A percentile compares a stretch with the other conserved stretches of the same genome.
Evolutionary conservation across 2,329 filamentous ascomycete genomes (phyloP).

Genomic region (Microdochium trichocladiopsis): DNA sequence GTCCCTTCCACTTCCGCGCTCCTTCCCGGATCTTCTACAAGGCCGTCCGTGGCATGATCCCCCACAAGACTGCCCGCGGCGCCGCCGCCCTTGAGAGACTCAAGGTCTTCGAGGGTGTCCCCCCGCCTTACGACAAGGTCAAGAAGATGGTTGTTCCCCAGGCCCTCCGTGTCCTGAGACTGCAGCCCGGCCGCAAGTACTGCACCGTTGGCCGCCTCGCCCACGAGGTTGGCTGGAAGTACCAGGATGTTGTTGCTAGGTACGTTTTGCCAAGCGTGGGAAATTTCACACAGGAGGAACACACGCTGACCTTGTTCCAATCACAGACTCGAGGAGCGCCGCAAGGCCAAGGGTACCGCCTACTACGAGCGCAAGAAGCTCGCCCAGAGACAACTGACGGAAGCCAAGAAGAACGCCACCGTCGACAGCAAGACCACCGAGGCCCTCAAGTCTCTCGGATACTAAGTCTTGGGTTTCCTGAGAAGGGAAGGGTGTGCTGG

Average conservation of each 20-base stretch:
- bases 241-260: slow-evolving; percentile 98
- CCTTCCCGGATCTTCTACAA: slow-evolving; percentile 99
- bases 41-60: slow-evolving; percentile 99
- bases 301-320: slow-evolving; percentile 10
- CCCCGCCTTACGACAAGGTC: slow-evolving; percentile 98
- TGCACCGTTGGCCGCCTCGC: slow-evolving; percentile 97
- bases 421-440: slow-evolving; percentile 80
- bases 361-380: slow-evolving; percentile 99
- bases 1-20: slow-evolving; percentile 99
- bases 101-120: slow-evolving; percentile 99
- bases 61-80: slow-evolving; percentile 99
- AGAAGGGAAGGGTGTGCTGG: neutral
- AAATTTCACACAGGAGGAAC: slow-evolving; percentile 5
- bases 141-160: slow-evolving; percentile 99
- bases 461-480: slow-evolving; percentile 48
- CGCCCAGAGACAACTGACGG: slow-evolving; percentile 78
- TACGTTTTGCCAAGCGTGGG: slow-evolving; percentile 48
- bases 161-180: slow-evolving; percentile 89
- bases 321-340: slow-evolving; percentile 90
- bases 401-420: slow-evolving; percentile 88
- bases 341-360: slow-evolving; percentile 98
- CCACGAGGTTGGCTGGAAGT: slow-evolving; percentile 99
- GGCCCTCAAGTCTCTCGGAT: slow-evolving; percentile 85
- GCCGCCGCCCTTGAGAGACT: slow-evolving; percentile 94
- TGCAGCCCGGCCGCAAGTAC: slow-evolving; percentile 99